A percentile compares a stretch with the other conserved stretches of the same genome.
These are phyloP conservation scores for Ophiocordyceps camponoti-leonardi DNA, from an alignment of 2,329 filamentous ascomycete species.

Conservation along the genomic window DNA sequence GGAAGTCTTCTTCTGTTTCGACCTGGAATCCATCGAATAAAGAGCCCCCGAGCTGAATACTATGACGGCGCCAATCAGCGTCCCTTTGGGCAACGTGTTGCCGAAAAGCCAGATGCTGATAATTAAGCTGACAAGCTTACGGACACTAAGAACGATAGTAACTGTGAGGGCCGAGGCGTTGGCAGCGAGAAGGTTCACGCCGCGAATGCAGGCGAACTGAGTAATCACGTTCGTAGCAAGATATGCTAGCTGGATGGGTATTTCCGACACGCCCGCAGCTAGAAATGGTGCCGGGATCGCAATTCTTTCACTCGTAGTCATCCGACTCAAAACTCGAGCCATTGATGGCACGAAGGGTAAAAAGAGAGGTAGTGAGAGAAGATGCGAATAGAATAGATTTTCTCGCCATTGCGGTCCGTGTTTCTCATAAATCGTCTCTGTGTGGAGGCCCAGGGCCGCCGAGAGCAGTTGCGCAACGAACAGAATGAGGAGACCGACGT, in stretches of 20 bases:
- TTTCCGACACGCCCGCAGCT: slow-evolving; percentile 11
- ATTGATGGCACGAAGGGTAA: slow-evolving; percentile 53
- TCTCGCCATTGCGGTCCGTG: slow-evolving; percentile 90
- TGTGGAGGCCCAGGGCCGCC: slow-evolving; percentile 88
- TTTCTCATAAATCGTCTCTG: slow-evolving; percentile 71
- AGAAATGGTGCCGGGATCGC: slow-evolving; percentile 8
- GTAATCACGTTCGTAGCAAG: slow-evolving; percentile 67
- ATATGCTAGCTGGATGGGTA: slow-evolving; percentile 53
- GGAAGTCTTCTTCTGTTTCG: too few relatives aligned
- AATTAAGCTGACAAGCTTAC: slow-evolving; percentile 81
- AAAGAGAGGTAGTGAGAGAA: slow-evolving; percentile 62
- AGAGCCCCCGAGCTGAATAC: slow-evolving; percentile 85
- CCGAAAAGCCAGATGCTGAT: slow-evolving; percentile 91
- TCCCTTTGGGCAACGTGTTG: slow-evolving; percentile 60
- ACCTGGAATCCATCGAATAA: slow-evolving; percentile 49
- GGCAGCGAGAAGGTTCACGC: slow-evolving; percentile 85
- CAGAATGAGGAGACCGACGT: slow-evolving; percentile 61
- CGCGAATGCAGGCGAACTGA: slow-evolving; percentile 87
- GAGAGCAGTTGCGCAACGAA: slow-evolving; percentile 80
- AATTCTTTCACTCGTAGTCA: slow-evolving; percentile 48
- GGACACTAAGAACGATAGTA: slow-evolving; percentile 87
- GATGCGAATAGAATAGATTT: slow-evolving; percentile 83
- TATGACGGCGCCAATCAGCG: slow-evolving; percentile 62
- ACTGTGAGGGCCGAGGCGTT: slow-evolving; percentile 84
- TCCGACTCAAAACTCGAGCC: slow-evolving; percentile 41